Evolutionary conservation across 257 asterid species (phyloP).

Genomic region (Jacaranda copaia): DNA sequence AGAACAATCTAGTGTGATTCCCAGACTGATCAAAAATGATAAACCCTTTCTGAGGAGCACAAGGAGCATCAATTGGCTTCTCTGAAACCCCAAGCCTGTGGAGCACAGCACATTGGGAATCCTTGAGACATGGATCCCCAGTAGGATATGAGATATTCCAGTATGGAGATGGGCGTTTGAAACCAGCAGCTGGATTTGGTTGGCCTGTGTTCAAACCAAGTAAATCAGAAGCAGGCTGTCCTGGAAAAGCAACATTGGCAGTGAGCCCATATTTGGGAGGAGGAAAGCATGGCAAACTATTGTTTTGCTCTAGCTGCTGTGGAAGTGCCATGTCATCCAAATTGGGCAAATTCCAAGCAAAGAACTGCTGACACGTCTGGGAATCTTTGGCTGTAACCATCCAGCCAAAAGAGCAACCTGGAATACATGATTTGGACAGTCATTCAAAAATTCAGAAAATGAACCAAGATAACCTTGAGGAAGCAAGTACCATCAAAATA

Average conservation of each 20-base stretch:
- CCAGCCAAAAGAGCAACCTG: constrained; percentile 55
- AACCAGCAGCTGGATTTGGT: constrained; percentile 42
- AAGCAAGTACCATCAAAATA: constrained; percentile 26
- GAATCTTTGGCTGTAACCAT: constrained; percentile 63
- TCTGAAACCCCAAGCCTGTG: constrained; percentile 41
- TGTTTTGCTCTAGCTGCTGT: constrained; percentile 50
- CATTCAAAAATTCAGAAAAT: constrained; percentile 31
- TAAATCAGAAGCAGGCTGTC: constrained; percentile 38
- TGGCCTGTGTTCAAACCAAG: constrained; percentile 40
- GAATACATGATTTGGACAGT: constrained; percentile 26
- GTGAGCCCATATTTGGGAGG: constrained; percentile 34
- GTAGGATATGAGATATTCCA: constrained; percentile 40
- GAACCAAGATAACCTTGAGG: constrained; percentile 37
- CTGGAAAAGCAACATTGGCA: constrained; percentile 38
- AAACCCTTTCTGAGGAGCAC: constrained; percentile 54
- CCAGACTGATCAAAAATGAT: constrained; percentile 78
- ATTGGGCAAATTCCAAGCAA: constrained; percentile 54
- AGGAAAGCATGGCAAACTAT: constrained; percentile 41
- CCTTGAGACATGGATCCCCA: constrained; percentile 34
- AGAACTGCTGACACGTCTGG: constrained; percentile 51
- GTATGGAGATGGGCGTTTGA: constrained; percentile 31
- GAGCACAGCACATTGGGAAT: constrained; percentile 37
- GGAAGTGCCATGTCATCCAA: constrained; percentile 48
- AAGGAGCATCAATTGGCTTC: constrained; percentile 38
- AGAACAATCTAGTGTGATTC: constrained; percentile 58